Conservation (phyloP, 2,329 filamentous ascomycete genomes). For the Neoarthrinium moseri region DNA sequence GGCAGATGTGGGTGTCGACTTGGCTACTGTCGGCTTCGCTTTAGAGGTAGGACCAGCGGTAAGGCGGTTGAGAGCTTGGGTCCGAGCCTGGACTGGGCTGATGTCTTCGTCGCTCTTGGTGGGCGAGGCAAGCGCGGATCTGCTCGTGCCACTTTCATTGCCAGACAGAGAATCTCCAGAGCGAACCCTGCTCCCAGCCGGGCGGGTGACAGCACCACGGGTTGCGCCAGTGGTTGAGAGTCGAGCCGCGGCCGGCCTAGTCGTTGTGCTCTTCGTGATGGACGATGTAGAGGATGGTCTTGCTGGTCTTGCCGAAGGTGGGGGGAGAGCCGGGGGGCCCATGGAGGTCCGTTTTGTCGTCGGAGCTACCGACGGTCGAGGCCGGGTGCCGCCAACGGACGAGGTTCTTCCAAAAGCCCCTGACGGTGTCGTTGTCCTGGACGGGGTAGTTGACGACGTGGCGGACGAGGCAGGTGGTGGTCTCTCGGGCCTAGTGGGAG, state of each 20-base stretch:
- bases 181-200: slow-evolving; percentile 38
- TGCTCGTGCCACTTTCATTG: slow-evolving; percentile 36
- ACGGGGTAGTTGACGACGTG: slow-evolving; percentile 57
- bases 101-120: slow-evolving; percentile 50
- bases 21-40: slow-evolving; percentile 26
- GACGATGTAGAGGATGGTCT: slow-evolving; percentile 37
- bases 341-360: slow-evolving; percentile 57
- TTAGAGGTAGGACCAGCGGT: no score
- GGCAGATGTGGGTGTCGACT: slow-evolving; percentile 25
- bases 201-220: slow-evolving; percentile 34
- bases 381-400: slow-evolving; percentile 41
- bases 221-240: slow-evolving; percentile 28
- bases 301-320: slow-evolving; percentile 39
- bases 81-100: slow-evolving; percentile 50
- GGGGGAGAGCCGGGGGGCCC: slow-evolving; percentile 60
- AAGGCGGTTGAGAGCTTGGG: slow-evolving; percentile 51
- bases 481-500: slow-evolving; percentile 73
- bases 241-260: slow-evolving; percentile 38
- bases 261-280: slow-evolving; percentile 19
- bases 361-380: slow-evolving; percentile 54
- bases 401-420: slow-evolving; percentile 45
- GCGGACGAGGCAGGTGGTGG: slow-evolving; percentile 54
- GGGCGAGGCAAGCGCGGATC: slow-evolving; percentile 42
- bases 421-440: slow-evolving; percentile 65
- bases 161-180: slow-evolving; percentile 48